Evolutionary conservation across 1,284 basidiomycete species (phyloP).

Genomic region (Boletellus deceptivus): DNA sequence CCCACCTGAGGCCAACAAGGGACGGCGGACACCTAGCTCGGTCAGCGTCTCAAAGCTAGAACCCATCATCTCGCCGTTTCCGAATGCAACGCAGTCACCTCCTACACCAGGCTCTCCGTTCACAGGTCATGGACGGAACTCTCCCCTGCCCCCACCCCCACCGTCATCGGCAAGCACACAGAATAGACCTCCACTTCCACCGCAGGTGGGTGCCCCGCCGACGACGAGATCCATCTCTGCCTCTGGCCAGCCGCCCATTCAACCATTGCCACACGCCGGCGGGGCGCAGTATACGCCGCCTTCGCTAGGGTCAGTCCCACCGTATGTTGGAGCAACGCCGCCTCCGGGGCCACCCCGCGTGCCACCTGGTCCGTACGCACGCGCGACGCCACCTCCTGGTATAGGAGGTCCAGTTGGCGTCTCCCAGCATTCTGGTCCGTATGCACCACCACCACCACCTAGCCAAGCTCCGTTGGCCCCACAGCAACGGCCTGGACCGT

Average conservation of each 20-base stretch:
- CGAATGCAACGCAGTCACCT: conserved; percentile 61
- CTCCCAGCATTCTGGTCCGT: conserved; percentile 29
- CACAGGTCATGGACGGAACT: conserved; percentile 39
- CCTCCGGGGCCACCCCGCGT: conserved; percentile 37
- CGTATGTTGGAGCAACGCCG: conserved; percentile 41
- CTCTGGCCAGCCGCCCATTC: conserved; percentile 38
- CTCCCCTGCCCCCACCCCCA: conserved; percentile 56
- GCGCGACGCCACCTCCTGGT: conserved; percentile 43
- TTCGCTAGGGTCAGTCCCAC: conserved; percentile 26
- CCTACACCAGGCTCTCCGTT: conserved; percentile 45
- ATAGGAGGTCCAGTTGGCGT: conserved; percentile 29
- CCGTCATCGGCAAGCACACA: conserved; percentile 53
- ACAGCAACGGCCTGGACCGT: conserved; percentile 37
- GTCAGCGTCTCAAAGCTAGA: conserved; percentile 52
- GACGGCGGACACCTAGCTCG: conserved; percentile 54
- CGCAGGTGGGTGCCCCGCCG: conserved; percentile 42
- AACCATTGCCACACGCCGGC: conserved; percentile 37
- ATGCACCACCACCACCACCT: conserved; percentile 29
- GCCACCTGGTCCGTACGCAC: conserved; percentile 36
- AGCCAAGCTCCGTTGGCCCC: conserved; percentile 28
- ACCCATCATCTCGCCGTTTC: conserved; percentile 89
- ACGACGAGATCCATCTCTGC: conserved; percentile 39
- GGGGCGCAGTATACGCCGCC: conserved; percentile 47
- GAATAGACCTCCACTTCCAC: conserved; percentile 43
- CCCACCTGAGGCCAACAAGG: conserved; percentile 52